Conservation (phyloP, 257 asterid species). For the Asclepias syriaca region DNA sequence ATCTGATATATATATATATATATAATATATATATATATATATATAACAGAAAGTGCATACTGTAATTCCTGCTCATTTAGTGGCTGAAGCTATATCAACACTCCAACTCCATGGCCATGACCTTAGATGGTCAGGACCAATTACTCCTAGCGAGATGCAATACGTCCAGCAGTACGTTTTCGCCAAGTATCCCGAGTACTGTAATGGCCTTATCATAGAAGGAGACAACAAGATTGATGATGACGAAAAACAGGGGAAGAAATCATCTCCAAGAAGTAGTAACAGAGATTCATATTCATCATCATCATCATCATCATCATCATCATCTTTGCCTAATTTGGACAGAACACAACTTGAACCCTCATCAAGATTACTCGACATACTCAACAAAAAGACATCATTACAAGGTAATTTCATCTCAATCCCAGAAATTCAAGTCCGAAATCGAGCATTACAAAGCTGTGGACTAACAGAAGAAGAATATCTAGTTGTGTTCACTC, state of each 20-base stretch:
- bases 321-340: constrained; percentile 27
- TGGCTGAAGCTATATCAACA: constrained; percentile 84
- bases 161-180: constrained; percentile 70
- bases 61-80: constrained; percentile 68
- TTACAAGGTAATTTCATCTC: constrained; percentile 57
- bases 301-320: too few species aligned
- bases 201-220: constrained; percentile 57
- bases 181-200: constrained; percentile 74
- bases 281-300: constrained; percentile 16
- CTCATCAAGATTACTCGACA: constrained; percentile 55
- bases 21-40: background rate
- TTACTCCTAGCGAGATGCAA: constrained; percentile 69
- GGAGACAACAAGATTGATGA: constrained; percentile 72
- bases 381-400: constrained; percentile 47
- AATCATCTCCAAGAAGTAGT: constrained; percentile 33
- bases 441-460: constrained; percentile 54
- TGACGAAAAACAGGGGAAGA: constrained; percentile 25
- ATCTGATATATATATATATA: background rate
- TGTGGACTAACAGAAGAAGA: constrained; percentile 65
- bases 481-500: constrained; percentile 44
- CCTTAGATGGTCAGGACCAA: constrained; percentile 89
- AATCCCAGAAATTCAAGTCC: constrained; percentile 71
- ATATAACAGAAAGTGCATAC: constrained; percentile 55
- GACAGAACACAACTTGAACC: constrained; percentile 47
- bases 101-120: constrained; percentile 67